Evolutionary conservation across 371 early-diverging fungal species (phyloP).

Genomic region (Capillidium heterosporum): DNA sequence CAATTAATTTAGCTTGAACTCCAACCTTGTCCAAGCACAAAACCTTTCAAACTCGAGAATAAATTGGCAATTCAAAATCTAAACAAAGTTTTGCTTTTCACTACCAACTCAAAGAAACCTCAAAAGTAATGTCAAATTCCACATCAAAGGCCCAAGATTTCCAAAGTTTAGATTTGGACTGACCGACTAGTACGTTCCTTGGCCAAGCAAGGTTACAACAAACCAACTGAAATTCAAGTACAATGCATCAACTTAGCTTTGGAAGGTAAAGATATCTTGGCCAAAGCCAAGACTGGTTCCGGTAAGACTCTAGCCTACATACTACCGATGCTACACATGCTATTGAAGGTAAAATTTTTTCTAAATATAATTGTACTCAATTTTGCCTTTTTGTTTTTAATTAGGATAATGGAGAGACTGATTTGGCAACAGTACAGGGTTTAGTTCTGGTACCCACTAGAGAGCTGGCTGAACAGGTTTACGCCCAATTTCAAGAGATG

Average conservation of each 20-base stretch:
- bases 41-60: too few relatives aligned
- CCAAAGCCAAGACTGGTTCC: conserved; percentile 96
- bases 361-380: not conserved
- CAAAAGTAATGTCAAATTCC: too few relatives aligned
- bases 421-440: conserved; percentile 23
- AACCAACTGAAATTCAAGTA: conserved; percentile 90
- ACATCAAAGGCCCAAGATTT: too few relatives aligned
- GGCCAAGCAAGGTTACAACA: conserved; percentile 49
- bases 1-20: too few relatives aligned
- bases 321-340: conserved; percentile 83
- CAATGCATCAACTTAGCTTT: conserved; percentile 89
- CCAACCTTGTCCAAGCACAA: too few relatives aligned
- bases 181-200: conserved; percentile 75
- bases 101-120: too few relatives aligned
- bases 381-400: not conserved
- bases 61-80: too few relatives aligned
- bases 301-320: conserved; percentile 98
- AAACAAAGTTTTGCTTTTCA: too few relatives aligned
- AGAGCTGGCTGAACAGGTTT: conserved; percentile 90
- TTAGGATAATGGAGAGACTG: not conserved
- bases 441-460: conserved; percentile 75
- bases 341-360: conserved; percentile 32
- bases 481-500: conserved; percentile 48
- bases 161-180: conserved; percentile 15
- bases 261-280: conserved; percentile 89